Conservation (phyloP, 306 rosid species). For the Vigna trinervia region DNA sequence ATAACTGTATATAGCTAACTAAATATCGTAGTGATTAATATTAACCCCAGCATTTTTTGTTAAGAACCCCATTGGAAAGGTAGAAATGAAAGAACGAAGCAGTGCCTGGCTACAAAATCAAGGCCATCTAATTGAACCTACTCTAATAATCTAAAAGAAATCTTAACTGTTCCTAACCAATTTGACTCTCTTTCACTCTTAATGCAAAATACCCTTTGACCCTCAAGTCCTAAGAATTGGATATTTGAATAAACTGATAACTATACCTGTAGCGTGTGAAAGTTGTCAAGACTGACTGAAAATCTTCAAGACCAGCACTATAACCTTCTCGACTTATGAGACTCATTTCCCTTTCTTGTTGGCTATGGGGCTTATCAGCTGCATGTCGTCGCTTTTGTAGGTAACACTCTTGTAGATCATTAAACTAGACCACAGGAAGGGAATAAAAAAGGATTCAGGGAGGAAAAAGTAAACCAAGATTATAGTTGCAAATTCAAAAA, state of each 20-base stretch:
- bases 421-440: slow-evolving; percentile 66
- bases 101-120: too few relatives aligned
- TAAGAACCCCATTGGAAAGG: slow-evolving; percentile 20
- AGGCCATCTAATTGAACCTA: neutral
- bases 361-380: slow-evolving; percentile 66
- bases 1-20: slow-evolving; percentile 16
- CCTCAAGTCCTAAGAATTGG: slow-evolving; percentile 17
- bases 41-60: slow-evolving; percentile 49
- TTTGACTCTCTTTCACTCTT: neutral
- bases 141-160: neutral
- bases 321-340: slow-evolving; percentile 79
- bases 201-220: neutral
- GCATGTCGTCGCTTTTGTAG: slow-evolving; percentile 84
- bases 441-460: slow-evolving; percentile 35
- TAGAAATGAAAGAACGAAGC: neutral
- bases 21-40: slow-evolving; percentile 24
- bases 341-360: slow-evolving; percentile 64
- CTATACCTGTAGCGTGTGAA: slow-evolving; percentile 88
- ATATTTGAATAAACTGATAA: slow-evolving; percentile 30
- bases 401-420: slow-evolving; percentile 96
- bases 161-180: slow-evolving; percentile 5
- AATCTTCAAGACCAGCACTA: slow-evolving; percentile 81
- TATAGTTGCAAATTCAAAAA: slow-evolving; percentile 25
- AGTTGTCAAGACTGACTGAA: slow-evolving; percentile 89
- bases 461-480: slow-evolving; percentile 21